Evolutionary conservation across 2,329 filamentous ascomycete species (phyloP).

Genomic region (Arthrobotrys sphaeroides): DNA sequence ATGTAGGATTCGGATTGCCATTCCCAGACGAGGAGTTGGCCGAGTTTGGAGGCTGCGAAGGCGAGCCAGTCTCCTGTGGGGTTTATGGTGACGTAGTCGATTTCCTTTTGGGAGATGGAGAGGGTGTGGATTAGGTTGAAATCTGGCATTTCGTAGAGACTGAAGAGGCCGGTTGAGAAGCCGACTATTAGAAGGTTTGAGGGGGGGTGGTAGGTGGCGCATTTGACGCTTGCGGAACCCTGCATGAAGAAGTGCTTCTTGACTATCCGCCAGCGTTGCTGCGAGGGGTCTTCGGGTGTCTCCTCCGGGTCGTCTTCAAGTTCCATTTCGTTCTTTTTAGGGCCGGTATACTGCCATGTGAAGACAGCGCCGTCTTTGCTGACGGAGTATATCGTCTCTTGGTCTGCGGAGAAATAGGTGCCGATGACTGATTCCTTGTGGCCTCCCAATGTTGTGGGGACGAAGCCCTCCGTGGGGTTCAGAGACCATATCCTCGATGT

Average conservation of each 20-base stretch:
- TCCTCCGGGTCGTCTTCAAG: slow-evolving; percentile 70
- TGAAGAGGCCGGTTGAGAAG: slow-evolving; percentile 93
- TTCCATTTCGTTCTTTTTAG: slow-evolving; percentile 63
- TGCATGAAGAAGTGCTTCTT: slow-evolving; percentile 94
- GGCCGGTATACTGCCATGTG: slow-evolving; percentile 82
- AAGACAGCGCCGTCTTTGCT: slow-evolving; percentile 98
- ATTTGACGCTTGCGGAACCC: slow-evolving; percentile 83
- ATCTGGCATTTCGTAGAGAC: slow-evolving; percentile 92
- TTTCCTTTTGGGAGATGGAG: slow-evolving; percentile 95
- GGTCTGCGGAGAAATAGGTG: slow-evolving; percentile 96
- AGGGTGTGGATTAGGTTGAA: slow-evolving; percentile 94
- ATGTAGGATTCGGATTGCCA: slow-evolving; percentile 99
- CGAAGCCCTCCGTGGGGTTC: slow-evolving; percentile 84
- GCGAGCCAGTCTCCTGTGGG: slow-evolving; percentile 95
- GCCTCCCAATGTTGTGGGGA: slow-evolving; percentile 86
- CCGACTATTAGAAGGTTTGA: slow-evolving; percentile 95
- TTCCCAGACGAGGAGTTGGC: slow-evolving; percentile 97
- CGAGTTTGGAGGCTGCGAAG: slow-evolving; percentile 92
- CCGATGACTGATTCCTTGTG: slow-evolving; percentile 89
- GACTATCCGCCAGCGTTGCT: slow-evolving; percentile 89
- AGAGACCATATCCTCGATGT: slow-evolving; percentile 96
- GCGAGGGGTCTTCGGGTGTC: slow-evolving; percentile 70
- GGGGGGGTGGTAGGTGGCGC: slow-evolving; percentile 85
- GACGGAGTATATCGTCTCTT: slow-evolving; percentile 88
- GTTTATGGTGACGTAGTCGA: slow-evolving; percentile 94